Percentiles rank a stretch among this genome's conserved stretches.
Evolutionary conservation across 352 stramenopile species (phyloP).

Genomic region (Paralagenidium karlingii): DNA sequence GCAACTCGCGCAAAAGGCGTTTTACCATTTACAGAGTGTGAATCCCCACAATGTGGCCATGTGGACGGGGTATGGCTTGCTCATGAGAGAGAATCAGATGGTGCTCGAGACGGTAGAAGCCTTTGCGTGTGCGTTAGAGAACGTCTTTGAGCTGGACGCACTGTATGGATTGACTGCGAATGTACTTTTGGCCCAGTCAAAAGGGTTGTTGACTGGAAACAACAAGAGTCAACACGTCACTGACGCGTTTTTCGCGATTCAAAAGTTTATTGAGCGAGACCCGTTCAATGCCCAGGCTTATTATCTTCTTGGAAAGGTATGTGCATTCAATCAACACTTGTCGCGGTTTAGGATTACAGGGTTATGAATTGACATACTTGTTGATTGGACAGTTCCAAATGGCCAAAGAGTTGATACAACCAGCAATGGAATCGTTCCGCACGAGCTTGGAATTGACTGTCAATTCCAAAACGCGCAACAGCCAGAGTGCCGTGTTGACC

Average conservation of each 20-base stretch:
- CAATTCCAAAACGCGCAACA: too few relatives aligned
- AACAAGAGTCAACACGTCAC: neutral
- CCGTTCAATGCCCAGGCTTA: conserved; percentile 36
- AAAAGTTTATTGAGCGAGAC: conserved; percentile 73
- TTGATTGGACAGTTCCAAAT: too few relatives aligned
- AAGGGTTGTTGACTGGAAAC: neutral
- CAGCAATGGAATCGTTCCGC: too few relatives aligned
- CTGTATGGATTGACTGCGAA: conserved; percentile 49
- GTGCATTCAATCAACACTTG: too few relatives aligned
- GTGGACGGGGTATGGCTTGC: conserved; percentile 80
- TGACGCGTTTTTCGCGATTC: conserved; percentile 40
- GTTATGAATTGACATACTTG: too few relatives aligned
- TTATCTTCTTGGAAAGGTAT: conserved; percentile 53
- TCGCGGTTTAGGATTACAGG: too few relatives aligned
- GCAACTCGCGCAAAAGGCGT: conserved; percentile 49
- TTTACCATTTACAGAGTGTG: conserved; percentile 72
- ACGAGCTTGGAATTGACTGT: too few relatives aligned
- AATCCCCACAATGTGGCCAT: conserved; percentile 73
- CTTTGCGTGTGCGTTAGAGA: conserved; percentile 67
- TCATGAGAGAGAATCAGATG: conserved; percentile 24
- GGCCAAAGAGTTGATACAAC: too few relatives aligned
- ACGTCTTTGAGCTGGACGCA: conserved; percentile 58
- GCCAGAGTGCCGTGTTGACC: too few relatives aligned
- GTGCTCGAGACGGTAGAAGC: conserved; percentile 41
- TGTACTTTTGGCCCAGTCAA: conserved; percentile 11